A percentile compares a stretch with the other conserved stretches of the same genome.
Conservation (phyloP, 2,329 filamentous ascomycete species). For the Monosporascus cannonballus region DNA sequence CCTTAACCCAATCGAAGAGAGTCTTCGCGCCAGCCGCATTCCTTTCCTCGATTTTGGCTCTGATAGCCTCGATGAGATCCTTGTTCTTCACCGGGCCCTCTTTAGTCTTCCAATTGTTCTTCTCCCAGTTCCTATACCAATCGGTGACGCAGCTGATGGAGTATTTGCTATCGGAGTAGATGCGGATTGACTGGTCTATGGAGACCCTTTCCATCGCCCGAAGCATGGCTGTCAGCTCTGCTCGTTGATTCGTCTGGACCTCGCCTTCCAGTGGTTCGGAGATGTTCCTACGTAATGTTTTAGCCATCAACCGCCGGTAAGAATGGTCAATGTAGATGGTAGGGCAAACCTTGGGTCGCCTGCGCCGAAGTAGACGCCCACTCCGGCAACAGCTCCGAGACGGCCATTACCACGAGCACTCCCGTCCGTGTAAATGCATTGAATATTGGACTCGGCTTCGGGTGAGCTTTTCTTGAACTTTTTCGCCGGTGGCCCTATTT, state of each 20-base stretch:
- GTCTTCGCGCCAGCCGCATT: slow-evolving; percentile 55
- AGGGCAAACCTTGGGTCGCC: slow-evolving; percentile 44
- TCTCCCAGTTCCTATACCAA: slow-evolving; percentile 76
- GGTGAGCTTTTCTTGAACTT: slow-evolving; percentile 23
- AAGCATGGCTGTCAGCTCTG: slow-evolving; percentile 84
- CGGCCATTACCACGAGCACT: slow-evolving; percentile 55
- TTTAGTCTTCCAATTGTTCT: slow-evolving; percentile 71
- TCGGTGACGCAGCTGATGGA: slow-evolving; percentile 81
- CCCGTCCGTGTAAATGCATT: slow-evolving; percentile 57
- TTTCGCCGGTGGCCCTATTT: slow-evolving; percentile 28
- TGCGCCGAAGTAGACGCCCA: slow-evolving; percentile 58
- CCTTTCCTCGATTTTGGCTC: slow-evolving; percentile 65
- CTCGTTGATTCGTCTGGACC: slow-evolving; percentile 88
- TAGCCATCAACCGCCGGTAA: slow-evolving; percentile 5
- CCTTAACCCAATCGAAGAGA: slow-evolving; percentile 83
- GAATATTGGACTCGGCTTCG: slow-evolving; percentile 24
- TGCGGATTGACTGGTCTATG: slow-evolving; percentile 60
- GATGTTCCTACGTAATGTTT: slow-evolving; percentile 44
- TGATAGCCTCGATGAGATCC: slow-evolving; percentile 71
- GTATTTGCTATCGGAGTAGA: slow-evolving; percentile 87
- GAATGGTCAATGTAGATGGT: neutral
- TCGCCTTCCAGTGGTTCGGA: slow-evolving; percentile 70
- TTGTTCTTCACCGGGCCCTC: slow-evolving; percentile 75
- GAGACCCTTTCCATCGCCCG: slow-evolving; percentile 75
- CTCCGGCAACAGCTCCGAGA: slow-evolving; percentile 47